Evolutionary conservation across 2,329 filamentous ascomycete genomes (phyloP).

Genomic region (Didymella exigua): DNA sequence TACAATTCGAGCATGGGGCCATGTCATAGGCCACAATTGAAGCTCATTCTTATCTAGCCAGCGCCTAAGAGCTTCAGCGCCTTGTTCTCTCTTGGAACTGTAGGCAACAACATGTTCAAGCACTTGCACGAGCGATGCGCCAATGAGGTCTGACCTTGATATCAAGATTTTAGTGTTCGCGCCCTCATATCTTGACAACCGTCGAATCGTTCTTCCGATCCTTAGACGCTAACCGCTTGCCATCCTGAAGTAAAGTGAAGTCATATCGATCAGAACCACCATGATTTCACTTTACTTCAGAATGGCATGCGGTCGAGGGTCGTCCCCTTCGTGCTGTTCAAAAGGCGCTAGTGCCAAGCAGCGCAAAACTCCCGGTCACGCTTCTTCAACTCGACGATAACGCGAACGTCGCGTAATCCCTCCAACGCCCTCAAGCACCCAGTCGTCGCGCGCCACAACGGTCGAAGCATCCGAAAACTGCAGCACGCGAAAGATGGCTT

Average conservation of each 20-base stretch:
- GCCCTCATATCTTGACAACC: neutral
- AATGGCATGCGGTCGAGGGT: constrained; percentile 3
- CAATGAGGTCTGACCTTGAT: no score
- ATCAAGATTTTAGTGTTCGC: no score
- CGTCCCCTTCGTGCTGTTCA: constrained; percentile 9
- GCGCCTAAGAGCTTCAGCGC: neutral
- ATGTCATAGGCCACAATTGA: neutral
- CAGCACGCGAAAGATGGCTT: constrained; percentile 33
- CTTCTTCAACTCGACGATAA: constrained; percentile 28
- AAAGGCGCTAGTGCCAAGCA: constrained; percentile 41
- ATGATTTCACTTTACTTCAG: constrained; percentile 7
- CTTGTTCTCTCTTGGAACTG: neutral
- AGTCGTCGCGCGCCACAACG: constrained; percentile 22
- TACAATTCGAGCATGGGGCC: neutral
- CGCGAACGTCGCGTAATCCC: constrained; percentile 9
- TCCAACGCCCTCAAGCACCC: neutral
- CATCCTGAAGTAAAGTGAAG: neutral
- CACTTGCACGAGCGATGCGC: no score
- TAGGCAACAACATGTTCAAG: neutral
- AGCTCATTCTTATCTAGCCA: neutral
- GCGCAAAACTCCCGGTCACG: constrained; percentile 36
- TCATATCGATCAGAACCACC: neutral
- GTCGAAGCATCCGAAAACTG: constrained; percentile 16
- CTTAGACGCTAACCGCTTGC: constrained; percentile 3
- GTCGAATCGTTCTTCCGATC: constrained; percentile 1